Percentiles rank a stretch among this genome's conserved stretches.
Evolutionary conservation across 2,329 filamentous ascomycete species (phyloP).

Genomic region (Fusarium verticillioides): DNA sequence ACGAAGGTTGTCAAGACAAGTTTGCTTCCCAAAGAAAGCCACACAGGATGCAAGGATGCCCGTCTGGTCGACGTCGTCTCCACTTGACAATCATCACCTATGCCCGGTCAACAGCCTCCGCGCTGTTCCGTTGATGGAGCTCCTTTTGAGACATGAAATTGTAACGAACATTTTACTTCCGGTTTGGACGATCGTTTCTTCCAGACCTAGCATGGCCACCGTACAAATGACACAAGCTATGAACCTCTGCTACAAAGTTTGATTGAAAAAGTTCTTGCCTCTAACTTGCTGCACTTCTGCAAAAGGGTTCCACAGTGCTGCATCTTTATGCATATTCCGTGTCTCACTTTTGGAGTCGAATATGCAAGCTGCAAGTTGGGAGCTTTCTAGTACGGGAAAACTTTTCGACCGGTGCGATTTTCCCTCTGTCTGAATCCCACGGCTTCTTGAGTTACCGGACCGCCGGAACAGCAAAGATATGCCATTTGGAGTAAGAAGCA

Average conservation of each 20-base stretch:
- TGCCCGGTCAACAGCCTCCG: constrained; percentile 14
- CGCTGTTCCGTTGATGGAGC: constrained; percentile 24
- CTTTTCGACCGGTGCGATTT: constrained; percentile 22
- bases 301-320: constrained; percentile 22
- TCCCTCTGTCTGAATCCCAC: background rate
- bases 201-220: background rate
- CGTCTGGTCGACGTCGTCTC: constrained; percentile 17
- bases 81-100: constrained; percentile 11
- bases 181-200: background rate
- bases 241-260: background rate
- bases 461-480: constrained; percentile 8
- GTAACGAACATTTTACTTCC: background rate
- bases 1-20: constrained; percentile 3
- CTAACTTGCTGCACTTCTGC: constrained; percentile 6
- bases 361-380: constrained; percentile 29
- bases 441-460: constrained; percentile 17
- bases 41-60: constrained; percentile 23
- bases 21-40: constrained; percentile 32
- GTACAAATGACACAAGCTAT: background rate
- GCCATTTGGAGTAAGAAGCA: background rate
- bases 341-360: constrained; percentile 10
- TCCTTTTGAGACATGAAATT: background rate
- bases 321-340: constrained; percentile 19
- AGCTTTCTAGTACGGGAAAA: constrained; percentile 23
- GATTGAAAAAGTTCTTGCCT: background rate